These are phyloP conservation scores for Penicillium malachiteum DNA, from an alignment of 495 filamentous ascomycete genomes.

Conservation along the genomic window DNA sequence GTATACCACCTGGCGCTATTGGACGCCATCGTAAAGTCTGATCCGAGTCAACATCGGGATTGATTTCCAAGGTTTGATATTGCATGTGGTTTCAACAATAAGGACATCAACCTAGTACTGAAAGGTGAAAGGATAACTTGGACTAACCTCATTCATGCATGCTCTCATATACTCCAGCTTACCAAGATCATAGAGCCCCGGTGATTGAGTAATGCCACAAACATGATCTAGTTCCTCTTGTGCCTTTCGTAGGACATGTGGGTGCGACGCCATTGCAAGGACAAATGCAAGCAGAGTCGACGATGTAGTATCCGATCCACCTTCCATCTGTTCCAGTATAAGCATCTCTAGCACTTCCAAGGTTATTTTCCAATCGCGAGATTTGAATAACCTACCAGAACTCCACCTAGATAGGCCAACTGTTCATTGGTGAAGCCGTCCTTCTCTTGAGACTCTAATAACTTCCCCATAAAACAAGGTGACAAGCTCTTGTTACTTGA, in stretches of 20 bases:
- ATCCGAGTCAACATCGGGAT: not conserved
- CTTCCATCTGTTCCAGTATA: constrained; percentile 1
- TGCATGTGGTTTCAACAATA: too few species aligned
- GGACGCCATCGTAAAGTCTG: constrained; percentile 34
- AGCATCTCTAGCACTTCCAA: not conserved
- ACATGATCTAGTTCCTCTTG: constrained; percentile 45
- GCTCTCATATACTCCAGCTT: constrained; percentile 35
- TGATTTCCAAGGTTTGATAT: not conserved
- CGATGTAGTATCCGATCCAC: constrained; percentile 1
- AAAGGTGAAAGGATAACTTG: too few species aligned
- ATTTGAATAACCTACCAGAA: not conserved
- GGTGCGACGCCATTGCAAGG: constrained; percentile 34
- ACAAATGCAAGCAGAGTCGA: constrained; percentile 23
- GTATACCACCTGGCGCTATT: constrained; percentile 38
- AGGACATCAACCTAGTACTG: too few species aligned
- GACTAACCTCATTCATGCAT: constrained; percentile 30
- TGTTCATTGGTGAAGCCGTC: not conserved
- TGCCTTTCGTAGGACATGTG: constrained; percentile 41
- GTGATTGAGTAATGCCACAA: constrained; percentile 21
- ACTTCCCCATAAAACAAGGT: constrained; percentile 1
- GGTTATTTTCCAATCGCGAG: not conserved
- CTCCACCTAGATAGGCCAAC: not conserved
- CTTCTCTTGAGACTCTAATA: not conserved
- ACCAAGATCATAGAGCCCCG: constrained; percentile 12
- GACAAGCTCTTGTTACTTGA: not conserved